phyloP scores from a whole-genome alignment of 768 basidiomycete species.

The Suillus ampliporus region DNA sequence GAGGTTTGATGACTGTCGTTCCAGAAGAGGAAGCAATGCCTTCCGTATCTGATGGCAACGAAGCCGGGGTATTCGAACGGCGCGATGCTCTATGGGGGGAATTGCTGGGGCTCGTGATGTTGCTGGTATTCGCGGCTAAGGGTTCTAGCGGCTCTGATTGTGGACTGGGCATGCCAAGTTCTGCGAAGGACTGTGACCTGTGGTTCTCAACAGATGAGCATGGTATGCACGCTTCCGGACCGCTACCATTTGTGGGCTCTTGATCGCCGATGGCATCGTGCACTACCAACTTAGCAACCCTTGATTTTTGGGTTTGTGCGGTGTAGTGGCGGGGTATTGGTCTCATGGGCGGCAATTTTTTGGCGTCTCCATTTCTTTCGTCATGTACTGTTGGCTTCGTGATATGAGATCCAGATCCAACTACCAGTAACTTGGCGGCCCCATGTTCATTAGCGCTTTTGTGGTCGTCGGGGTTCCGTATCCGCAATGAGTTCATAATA shows the following conservation, averaged over 20 bases:
- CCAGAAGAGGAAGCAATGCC: slow-evolving; percentile 9
- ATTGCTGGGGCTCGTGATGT: slow-evolving; percentile 27
- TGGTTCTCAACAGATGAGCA: not conserved
- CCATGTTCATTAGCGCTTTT: not conserved
- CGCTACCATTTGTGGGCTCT: not conserved
- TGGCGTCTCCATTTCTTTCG: not conserved
- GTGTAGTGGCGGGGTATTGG: not conserved
- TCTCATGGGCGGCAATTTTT: not conserved
- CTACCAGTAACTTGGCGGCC: too few relatives aligned
- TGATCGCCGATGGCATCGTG: not conserved
- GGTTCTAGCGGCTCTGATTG: not conserved
- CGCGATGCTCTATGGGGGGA: slow-evolving; percentile 1
- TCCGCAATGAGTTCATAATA: not conserved
- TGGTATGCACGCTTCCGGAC: not conserved
- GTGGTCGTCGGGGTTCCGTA: too few relatives aligned
- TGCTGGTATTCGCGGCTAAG: slow-evolving; percentile 15
- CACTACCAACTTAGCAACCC: not conserved
- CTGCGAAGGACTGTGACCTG: not conserved
- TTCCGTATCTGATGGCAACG: slow-evolving; percentile 4
- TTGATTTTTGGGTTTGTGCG: not conserved
- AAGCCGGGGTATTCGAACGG: not conserved
- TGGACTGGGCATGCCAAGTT: not conserved
- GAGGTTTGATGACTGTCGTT: not conserved
- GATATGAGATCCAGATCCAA: slow-evolving; percentile 1
- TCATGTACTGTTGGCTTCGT: not conserved